phyloP scores from a whole-genome alignment of 352 stramenopile genomes.

The Bremia lactucae region DNA sequence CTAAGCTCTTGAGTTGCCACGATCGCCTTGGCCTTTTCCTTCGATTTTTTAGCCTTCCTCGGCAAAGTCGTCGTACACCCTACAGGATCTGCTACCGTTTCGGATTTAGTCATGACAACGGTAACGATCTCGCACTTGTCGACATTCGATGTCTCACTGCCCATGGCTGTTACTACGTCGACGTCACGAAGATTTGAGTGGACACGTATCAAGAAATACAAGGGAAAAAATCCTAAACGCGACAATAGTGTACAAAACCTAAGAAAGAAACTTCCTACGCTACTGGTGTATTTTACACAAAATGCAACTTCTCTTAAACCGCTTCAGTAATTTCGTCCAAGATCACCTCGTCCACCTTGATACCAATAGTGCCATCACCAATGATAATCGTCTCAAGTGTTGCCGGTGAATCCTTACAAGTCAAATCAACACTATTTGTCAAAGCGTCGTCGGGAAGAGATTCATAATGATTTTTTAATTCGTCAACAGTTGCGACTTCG shows the following conservation, averaged over 20 bases:
- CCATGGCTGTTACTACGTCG: constrained; percentile 13
- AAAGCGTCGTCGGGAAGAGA: background rate
- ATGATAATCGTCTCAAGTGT: constrained; percentile 29
- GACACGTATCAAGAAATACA: constrained; percentile 15
- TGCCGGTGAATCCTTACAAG: background rate
- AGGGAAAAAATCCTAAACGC: constrained; percentile 1
- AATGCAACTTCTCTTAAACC: constrained; percentile 29
- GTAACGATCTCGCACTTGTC: constrained; percentile 3
- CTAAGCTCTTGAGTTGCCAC: constrained; percentile 10
- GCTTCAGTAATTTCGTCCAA: constrained; percentile 51
- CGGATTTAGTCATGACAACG: background rate
- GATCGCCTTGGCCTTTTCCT: constrained; percentile 13
- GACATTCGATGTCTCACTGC: constrained; percentile 8
- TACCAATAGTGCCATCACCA: constrained; percentile 25
- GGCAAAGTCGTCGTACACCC: background rate
- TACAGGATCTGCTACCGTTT: constrained; percentile 1
- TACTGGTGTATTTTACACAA: constrained; percentile 10
- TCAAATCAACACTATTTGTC: constrained; percentile 2
- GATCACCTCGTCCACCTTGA: constrained; percentile 42
- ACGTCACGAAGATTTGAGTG: background rate
- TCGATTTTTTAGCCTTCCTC: constrained; percentile 18
- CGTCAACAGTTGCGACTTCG: constrained; percentile 14
- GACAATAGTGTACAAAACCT: constrained; percentile 5
- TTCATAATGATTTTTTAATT: constrained; percentile 3
- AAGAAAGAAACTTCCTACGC: too few relatives aligned